Percentiles rank a stretch among this genome's conserved stretches.
Conservation (phyloP, 345 rosid species). For the Litchi chinensis region DNA sequence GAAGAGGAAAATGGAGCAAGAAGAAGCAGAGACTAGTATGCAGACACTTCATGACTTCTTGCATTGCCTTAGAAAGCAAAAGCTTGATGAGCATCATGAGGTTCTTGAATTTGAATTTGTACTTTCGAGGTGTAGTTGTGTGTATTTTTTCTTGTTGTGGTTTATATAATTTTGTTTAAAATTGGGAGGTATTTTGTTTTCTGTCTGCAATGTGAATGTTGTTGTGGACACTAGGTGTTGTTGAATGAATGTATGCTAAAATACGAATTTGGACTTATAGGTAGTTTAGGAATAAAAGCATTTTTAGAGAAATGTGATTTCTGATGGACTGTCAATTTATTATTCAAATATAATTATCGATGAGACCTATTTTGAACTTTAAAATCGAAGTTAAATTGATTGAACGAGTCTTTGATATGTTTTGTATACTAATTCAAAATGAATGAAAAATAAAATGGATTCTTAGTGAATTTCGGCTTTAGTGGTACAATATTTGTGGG, state of each 20-base stretch:
- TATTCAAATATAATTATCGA: neutral
- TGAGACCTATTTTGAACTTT: neutral
- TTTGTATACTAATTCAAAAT: neutral
- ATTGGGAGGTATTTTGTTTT: too few species aligned
- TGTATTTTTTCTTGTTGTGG: too few species aligned
- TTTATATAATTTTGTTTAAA: too few species aligned
- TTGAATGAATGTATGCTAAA: neutral
- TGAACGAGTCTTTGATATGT: neutral
- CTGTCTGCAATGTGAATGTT: neutral
- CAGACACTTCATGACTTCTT: conserved; percentile 44
- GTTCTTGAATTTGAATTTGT: conserved; percentile 22
- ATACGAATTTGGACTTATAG: neutral
- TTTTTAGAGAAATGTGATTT: neutral
- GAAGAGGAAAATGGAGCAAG: conserved; percentile 43
- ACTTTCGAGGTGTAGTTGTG: neutral
- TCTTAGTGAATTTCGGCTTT: neutral
- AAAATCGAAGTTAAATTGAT: neutral
- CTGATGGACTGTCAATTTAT: neutral
- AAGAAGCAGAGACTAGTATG: conserved; percentile 47
- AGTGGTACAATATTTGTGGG: neutral
- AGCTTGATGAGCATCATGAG: conserved; percentile 45
- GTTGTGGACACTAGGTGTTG: neutral
- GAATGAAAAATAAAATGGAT: neutral
- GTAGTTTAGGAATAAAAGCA: neutral
- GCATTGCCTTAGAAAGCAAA: conserved; percentile 40